A percentile compares a stretch with the other conserved stretches of the same genome.
Conservation (phyloP, 805 yeast species). For the Novakomyces olei region DNA sequence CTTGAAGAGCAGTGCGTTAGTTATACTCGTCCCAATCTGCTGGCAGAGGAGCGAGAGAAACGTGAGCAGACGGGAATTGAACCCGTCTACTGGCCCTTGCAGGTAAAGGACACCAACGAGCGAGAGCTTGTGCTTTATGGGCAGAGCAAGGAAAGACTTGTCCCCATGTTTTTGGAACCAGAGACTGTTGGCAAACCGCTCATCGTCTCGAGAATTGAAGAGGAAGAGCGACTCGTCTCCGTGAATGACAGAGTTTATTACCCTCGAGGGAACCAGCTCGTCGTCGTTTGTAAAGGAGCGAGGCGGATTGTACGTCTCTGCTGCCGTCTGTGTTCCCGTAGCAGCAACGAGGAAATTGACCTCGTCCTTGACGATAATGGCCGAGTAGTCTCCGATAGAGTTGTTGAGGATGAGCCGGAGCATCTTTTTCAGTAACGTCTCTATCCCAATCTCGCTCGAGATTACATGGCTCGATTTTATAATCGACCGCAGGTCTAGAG, state of each 20-base stretch:
- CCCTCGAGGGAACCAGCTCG: background rate
- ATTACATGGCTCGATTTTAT: constrained; percentile 10
- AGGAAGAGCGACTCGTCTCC: background rate
- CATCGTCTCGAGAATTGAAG: background rate
- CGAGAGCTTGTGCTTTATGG: constrained; percentile 9
- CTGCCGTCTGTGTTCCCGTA: constrained; percentile 7
- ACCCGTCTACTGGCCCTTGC: constrained; percentile 11
- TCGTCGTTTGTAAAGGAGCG: background rate
- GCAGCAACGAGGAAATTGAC: constrained; percentile 8
- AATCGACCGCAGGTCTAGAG: constrained; percentile 10
- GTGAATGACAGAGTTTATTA: constrained; percentile 2
- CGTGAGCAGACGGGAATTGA: constrained; percentile 11
- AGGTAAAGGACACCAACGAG: constrained; percentile 9
- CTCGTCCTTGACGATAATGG: constrained; percentile 9
- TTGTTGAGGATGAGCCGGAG: constrained; percentile 10
- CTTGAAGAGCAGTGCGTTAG: constrained; percentile 10
- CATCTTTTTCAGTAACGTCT: constrained; percentile 8
- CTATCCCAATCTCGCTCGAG: constrained; percentile 11
- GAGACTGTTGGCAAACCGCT: constrained; percentile 2
- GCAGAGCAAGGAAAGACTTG: constrained; percentile 9
- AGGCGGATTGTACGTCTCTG: constrained; percentile 5
- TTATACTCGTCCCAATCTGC: constrained; percentile 11
- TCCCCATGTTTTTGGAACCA: constrained; percentile 9
- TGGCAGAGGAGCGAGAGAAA: constrained; percentile 9
- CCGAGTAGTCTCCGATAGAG: constrained; percentile 9